Conservation (phyloP, 805 yeast genomes). For the Yarrowia sp. region DNA sequence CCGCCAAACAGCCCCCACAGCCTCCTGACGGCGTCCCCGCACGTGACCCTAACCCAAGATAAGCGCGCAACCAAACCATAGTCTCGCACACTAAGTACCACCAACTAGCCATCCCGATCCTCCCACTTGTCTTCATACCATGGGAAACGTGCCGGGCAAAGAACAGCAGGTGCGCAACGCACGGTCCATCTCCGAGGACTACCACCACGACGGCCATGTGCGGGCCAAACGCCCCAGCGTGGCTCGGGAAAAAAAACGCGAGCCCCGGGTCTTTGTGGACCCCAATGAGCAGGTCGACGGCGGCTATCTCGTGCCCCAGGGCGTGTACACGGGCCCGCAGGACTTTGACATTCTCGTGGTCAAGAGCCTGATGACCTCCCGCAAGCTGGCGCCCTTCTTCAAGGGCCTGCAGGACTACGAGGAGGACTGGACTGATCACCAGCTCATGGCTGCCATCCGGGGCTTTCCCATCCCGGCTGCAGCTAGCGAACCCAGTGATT, state of each 20-base stretch:
- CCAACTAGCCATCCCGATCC: too few relatives aligned
- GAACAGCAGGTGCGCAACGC: slow-evolving; percentile 15
- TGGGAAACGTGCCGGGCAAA: slow-evolving; percentile 26
- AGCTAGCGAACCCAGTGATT: background rate
- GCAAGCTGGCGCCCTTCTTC: slow-evolving; percentile 84
- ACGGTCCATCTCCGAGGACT: slow-evolving; percentile 10
- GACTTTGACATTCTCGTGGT: slow-evolving; percentile 76
- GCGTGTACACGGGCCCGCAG: slow-evolving; percentile 72
- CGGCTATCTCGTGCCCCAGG: slow-evolving; percentile 88
- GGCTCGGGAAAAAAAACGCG: slow-evolving; percentile 14
- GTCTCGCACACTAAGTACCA: too few relatives aligned
- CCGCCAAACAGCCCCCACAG: too few relatives aligned
- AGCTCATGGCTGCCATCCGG: slow-evolving; percentile 49
- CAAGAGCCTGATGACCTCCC: slow-evolving; percentile 60
- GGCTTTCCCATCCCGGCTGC: slow-evolving; percentile 34
- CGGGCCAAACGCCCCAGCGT: background rate
- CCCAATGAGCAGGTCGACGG: slow-evolving; percentile 65
- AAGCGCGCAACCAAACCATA: slow-evolving; percentile 19
- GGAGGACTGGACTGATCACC: slow-evolving; percentile 66
- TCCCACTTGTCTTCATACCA: background rate
- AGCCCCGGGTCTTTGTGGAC: slow-evolving; percentile 20
- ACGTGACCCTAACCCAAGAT: slow-evolving; percentile 25
- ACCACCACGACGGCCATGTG: background rate
- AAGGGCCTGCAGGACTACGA: slow-evolving; percentile 84
- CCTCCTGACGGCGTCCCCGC: background rate